phyloP scores from a whole-genome alignment of 768 basidiomycete genomes.

The Bullera alba region DNA sequence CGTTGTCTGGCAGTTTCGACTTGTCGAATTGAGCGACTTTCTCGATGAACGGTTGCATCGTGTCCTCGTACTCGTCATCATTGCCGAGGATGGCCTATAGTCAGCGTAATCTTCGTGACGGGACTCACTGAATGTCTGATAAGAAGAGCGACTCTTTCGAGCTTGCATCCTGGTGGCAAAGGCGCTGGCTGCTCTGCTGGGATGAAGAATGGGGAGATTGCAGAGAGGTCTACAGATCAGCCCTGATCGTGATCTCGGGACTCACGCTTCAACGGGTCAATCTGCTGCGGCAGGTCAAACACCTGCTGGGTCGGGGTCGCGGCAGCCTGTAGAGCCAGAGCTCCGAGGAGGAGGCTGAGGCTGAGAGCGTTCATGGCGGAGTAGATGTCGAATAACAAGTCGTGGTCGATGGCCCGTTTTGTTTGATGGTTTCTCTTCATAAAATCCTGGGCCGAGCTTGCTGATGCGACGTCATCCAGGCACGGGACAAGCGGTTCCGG shows the following conservation, averaged over 20 bases:
- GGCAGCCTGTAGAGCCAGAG: not conserved
- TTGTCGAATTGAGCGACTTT: conserved; percentile 31
- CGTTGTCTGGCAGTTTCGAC: conserved; percentile 13
- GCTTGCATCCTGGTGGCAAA: conserved; percentile 39
- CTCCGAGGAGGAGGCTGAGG: too few relatives aligned
- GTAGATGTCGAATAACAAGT: too few relatives aligned
- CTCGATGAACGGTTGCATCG: conserved; percentile 46
- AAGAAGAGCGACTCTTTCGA: conserved; percentile 43
- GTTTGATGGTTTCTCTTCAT: too few relatives aligned
- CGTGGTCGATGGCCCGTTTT: too few relatives aligned
- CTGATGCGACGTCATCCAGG: too few relatives aligned
- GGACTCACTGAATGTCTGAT: conserved; percentile 47
- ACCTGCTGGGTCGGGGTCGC: not conserved
- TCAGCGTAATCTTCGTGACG: too few relatives aligned
- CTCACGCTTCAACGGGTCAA: conserved; percentile 1
- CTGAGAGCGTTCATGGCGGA: too few relatives aligned
- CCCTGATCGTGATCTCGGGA: not conserved
- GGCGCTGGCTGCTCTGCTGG: conserved; percentile 34
- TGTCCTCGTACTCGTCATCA: conserved; percentile 47
- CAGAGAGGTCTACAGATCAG: conserved; percentile 38
- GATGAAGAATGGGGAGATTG: conserved; percentile 45
- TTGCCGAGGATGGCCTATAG: conserved; percentile 46
- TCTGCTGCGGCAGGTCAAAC: not conserved
- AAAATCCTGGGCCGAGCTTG: too few relatives aligned
- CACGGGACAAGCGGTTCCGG: too few relatives aligned